phyloP scores from a whole-genome alignment of 495 filamentous ascomycete genomes.

The Amniculicola lignicola region DNA sequence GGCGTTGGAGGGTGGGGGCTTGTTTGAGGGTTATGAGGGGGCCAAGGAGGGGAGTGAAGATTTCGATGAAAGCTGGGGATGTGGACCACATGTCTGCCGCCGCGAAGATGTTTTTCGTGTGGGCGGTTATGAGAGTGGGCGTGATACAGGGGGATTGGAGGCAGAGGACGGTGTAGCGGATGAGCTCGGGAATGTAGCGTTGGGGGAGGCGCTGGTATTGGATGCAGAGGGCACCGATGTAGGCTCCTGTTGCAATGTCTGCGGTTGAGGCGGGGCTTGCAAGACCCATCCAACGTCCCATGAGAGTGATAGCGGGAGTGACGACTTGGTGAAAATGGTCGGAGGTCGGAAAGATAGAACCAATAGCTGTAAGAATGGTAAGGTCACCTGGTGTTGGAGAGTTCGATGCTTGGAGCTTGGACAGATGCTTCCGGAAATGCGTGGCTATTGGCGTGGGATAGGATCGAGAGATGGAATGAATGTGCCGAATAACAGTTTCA shows the following conservation, averaged over 20 bases:
- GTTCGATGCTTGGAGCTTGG: conserved; percentile 59
- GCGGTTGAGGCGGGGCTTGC: conserved; percentile 59
- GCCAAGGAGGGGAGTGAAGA: conserved; percentile 31
- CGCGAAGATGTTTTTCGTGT: conserved; percentile 31
- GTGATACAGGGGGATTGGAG: conserved; percentile 41
- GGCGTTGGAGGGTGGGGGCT: conserved; percentile 37
- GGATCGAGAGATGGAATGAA: conserved; percentile 81
- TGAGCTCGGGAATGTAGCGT: conserved; percentile 81
- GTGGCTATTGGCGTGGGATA: conserved; percentile 72
- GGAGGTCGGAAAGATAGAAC: conserved; percentile 84
- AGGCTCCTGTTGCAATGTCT: conserved; percentile 72
- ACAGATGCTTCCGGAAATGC: conserved; percentile 70
- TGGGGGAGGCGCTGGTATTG: conserved; percentile 78
- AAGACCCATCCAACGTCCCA: conserved; percentile 79
- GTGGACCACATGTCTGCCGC: conserved; percentile 38
- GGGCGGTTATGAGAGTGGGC: conserved; percentile 24
- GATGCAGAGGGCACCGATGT: conserved; percentile 68
- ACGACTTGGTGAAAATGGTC: conserved; percentile 94
- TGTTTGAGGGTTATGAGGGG: conserved; percentile 12
- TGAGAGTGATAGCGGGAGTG: conserved; percentile 79
- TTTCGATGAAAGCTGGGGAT: conserved; percentile 37
- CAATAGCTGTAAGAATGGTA: conserved; percentile 74
- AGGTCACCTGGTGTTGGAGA: conserved; percentile 72
- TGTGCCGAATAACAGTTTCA: conserved; percentile 70
- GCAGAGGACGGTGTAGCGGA: conserved; percentile 75